A percentile compares a stretch with the other conserved stretches of the same genome.
These are phyloP conservation scores for Coniochaeta sp. DNA, from an alignment of 2,329 filamentous ascomycete species.

Conservation along the genomic window DNA sequence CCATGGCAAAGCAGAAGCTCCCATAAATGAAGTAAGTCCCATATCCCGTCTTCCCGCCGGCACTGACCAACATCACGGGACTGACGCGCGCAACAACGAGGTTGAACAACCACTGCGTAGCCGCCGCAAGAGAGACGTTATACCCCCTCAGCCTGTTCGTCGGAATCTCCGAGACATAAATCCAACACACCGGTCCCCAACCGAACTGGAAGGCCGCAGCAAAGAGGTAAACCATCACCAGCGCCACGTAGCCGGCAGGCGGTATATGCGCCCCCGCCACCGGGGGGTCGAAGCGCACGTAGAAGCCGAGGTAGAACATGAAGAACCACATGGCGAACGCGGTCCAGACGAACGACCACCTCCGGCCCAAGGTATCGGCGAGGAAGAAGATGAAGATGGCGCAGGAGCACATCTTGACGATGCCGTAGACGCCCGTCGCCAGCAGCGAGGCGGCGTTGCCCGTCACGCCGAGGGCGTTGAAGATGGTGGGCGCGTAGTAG, in stretches of 20 bases:
- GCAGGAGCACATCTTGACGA: slow-evolving; percentile 53
- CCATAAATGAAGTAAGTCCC: slow-evolving; percentile 53
- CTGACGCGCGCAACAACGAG: slow-evolving; percentile 55
- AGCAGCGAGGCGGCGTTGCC: slow-evolving; percentile 47
- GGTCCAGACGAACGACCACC: slow-evolving; percentile 51
- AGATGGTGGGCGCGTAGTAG: slow-evolving; percentile 24
- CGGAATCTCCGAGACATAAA: slow-evolving; percentile 53
- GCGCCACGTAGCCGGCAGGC: slow-evolving; percentile 42
- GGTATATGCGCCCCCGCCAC: slow-evolving; percentile 27
- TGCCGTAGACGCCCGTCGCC: slow-evolving; percentile 55
- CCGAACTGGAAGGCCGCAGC: slow-evolving; percentile 54
- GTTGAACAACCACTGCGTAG: slow-evolving; percentile 59
- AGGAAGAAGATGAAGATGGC: slow-evolving; percentile 50
- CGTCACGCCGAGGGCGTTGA: slow-evolving; percentile 23
- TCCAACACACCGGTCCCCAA: slow-evolving; percentile 61
- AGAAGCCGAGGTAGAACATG: slow-evolving; percentile 58
- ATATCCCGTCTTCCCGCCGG: slow-evolving; percentile 14
- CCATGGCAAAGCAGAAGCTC: slow-evolving; percentile 50
- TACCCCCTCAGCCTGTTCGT: slow-evolving; percentile 49
- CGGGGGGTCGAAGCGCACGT: slow-evolving; percentile 41
- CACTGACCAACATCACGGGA: slow-evolving; percentile 49
- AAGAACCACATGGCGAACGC: slow-evolving; percentile 18
- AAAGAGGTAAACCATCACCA: slow-evolving; percentile 58
- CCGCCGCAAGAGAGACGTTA: slow-evolving; percentile 54
- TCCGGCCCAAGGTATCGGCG: slow-evolving; percentile 51